Percentiles rank a stretch among this genome's conserved stretches.
These are phyloP conservation scores for Solanum chacoense DNA, from an alignment of 305 asterid genomes.

Conservation along the genomic window DNA sequence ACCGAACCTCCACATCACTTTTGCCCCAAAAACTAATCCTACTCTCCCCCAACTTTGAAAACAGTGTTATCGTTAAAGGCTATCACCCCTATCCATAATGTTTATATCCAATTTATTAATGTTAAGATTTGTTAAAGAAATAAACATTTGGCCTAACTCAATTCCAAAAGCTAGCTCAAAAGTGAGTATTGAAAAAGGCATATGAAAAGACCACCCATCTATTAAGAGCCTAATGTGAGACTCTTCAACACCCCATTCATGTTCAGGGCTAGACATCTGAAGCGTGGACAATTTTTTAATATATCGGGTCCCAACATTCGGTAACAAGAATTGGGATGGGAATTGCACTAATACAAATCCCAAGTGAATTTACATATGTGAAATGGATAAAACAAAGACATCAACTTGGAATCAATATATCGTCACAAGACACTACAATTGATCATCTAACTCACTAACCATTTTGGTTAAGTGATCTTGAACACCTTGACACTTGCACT, in stretches of 20 bases:
- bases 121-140: background rate
- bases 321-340: background rate
- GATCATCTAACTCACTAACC: background rate
- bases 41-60: background rate
- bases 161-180: background rate
- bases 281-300: background rate
- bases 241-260: background rate
- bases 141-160: background rate
- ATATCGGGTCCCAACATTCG: background rate
- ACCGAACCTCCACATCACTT: background rate
- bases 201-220: background rate
- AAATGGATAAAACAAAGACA: background rate
- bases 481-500: background rate
- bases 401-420: background rate
- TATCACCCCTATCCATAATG: background rate
- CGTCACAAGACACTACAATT: background rate
- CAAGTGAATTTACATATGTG: background rate
- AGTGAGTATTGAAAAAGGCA: background rate
- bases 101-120: background rate
- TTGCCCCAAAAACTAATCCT: background rate
- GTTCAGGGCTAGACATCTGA: background rate
- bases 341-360: background rate
- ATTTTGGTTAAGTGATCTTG: background rate
- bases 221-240: background rate
- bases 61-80: background rate